phyloP scores from a whole-genome alignment of 2,329 filamentous ascomycete genomes.

The Ramichloridium luteum region DNA sequence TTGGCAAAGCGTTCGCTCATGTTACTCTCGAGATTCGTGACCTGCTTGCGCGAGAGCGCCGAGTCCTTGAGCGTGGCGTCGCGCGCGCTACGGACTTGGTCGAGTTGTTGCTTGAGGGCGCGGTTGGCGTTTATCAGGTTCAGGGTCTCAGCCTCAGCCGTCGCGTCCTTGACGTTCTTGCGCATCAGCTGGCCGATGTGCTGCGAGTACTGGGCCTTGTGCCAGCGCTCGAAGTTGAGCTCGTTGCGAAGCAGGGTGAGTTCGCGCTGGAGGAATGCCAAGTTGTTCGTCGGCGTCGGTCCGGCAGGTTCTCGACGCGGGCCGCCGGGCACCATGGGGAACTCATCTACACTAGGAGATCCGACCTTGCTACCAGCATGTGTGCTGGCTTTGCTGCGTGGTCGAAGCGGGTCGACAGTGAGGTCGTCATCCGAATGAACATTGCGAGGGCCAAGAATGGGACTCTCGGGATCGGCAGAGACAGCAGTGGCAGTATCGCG shows the following conservation, averaged over 20 bases:
- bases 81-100: slow-evolving; percentile 23
- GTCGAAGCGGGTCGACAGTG: slow-evolving; percentile 9
- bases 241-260: slow-evolving; percentile 69
- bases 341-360: slow-evolving; percentile 18
- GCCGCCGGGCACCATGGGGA: slow-evolving; percentile 12
- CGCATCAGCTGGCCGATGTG: slow-evolving; percentile 70
- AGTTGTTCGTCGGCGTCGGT: slow-evolving; percentile 21
- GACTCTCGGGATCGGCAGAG: slow-evolving; percentile 44
- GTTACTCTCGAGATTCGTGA: slow-evolving; percentile 59
- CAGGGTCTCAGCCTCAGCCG: slow-evolving; percentile 69
- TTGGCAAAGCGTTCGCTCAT: slow-evolving; percentile 21
- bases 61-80: slow-evolving; percentile 24
- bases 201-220: slow-evolving; percentile 71
- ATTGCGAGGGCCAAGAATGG: slow-evolving; percentile 43
- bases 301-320: no score
- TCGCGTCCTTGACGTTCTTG: slow-evolving; percentile 62
- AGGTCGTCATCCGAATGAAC: slow-evolving; percentile 9
- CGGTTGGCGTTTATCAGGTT: slow-evolving; percentile 68
- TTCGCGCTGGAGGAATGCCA: slow-evolving; percentile 55
- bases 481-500: slow-evolving; percentile 42
- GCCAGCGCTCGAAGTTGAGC: slow-evolving; percentile 69
- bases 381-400: slow-evolving; percentile 10
- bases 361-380: slow-evolving; percentile 4
- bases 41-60: slow-evolving; percentile 43
- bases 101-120: slow-evolving; percentile 55